Evolutionary conservation across 768 basidiomycete genomes (phyloP).

Genomic region (Hygrophorus pudorinus): DNA sequence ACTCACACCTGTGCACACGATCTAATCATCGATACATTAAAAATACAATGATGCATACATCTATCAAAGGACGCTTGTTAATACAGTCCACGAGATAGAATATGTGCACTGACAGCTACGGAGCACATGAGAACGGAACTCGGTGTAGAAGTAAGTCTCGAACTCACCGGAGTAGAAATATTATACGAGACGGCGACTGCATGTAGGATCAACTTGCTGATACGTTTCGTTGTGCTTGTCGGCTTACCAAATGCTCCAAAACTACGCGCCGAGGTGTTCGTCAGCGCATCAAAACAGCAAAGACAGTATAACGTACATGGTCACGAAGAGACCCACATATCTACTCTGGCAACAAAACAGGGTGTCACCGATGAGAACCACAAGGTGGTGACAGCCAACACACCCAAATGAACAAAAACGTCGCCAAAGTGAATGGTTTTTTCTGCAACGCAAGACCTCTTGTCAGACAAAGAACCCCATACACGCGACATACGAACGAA

Average conservation of each 20-base stretch:
- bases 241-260: neutral
- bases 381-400: neutral
- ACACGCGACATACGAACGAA: neutral
- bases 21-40: neutral
- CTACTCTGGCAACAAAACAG: constrained; percentile 1
- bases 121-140: neutral
- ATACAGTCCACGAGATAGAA: neutral
- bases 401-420: constrained; percentile 4
- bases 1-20: constrained; percentile 3
- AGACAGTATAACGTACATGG: constrained; percentile 2
- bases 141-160: too few species aligned
- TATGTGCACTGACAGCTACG: neutral
- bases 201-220: too few species aligned
- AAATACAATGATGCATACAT: neutral
- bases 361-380: neutral
- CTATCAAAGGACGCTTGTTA: neutral
- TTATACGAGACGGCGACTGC: neutral
- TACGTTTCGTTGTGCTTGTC: neutral
- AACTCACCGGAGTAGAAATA: neutral
- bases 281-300: too few species aligned
- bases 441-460: neutral
- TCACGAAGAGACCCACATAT: constrained; percentile 5
- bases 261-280: neutral
- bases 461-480: neutral
- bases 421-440: neutral